These are phyloP conservation scores for Fusarium sp. DNA, from an alignment of 2,329 filamentous ascomycete species.

Conservation along the genomic window DNA sequence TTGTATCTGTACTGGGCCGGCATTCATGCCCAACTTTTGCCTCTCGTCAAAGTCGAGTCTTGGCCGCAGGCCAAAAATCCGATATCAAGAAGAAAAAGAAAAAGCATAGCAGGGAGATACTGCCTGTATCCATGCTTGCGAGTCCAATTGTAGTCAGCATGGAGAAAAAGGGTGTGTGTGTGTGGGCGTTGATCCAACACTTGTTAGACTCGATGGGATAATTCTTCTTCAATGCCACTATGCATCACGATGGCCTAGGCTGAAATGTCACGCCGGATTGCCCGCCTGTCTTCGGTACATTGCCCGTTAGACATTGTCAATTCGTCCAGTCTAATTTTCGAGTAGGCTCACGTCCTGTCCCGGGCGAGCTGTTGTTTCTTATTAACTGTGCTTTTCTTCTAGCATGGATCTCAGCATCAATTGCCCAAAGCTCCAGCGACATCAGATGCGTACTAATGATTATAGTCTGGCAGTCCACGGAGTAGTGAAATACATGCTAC, in stretches of 20 bases:
- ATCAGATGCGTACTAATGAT: constrained; percentile 41
- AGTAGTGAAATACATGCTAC: constrained; percentile 4
- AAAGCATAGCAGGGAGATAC: background rate
- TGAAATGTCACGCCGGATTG: constrained; percentile 5
- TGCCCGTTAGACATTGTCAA: background rate
- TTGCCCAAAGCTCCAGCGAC: constrained; percentile 4
- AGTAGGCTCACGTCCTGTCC: background rate
- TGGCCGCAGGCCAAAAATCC: constrained; percentile 7
- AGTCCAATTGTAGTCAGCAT: background rate
- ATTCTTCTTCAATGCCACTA: background rate
- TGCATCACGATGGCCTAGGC: background rate
- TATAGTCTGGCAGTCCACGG: background rate
- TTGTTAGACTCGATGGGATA: background rate
- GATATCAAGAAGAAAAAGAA: constrained; percentile 10
- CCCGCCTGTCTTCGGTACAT: constrained; percentile 3
- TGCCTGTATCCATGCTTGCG: background rate
- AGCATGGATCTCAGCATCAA: constrained; percentile 23
- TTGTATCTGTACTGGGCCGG: constrained; percentile 20
- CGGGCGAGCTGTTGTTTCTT: constrained; percentile 4
- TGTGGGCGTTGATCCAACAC: background rate
- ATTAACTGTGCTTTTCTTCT: constrained; percentile 22
- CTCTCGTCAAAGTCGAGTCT: constrained; percentile 25
- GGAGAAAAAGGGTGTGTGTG: background rate
- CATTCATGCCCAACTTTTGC: constrained; percentile 43
- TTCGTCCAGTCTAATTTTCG: background rate